Percentiles rank a stretch among this genome's conserved stretches.
Conservation (phyloP, 257 asterid species). For the Paraleonurus japonicus region DNA sequence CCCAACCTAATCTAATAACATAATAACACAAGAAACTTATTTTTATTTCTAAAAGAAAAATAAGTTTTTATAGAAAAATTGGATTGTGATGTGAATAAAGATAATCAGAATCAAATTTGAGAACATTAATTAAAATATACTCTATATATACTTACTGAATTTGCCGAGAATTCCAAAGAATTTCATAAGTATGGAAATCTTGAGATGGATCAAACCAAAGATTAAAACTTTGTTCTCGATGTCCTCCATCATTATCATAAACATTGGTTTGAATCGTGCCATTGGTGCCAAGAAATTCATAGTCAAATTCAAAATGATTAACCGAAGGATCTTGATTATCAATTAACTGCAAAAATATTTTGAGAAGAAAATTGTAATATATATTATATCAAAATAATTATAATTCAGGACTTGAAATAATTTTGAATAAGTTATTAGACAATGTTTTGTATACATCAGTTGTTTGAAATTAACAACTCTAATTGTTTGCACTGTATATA, state of each 20-base stretch:
- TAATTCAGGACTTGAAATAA: neutral
- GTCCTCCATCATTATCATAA: constrained; percentile 39
- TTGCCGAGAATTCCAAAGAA: constrained; percentile 53
- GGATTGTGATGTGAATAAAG: no score
- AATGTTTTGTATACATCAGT: no score
- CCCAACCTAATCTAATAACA: no score
- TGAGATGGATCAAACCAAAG: constrained; percentile 62
- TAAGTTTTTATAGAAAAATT: no score
- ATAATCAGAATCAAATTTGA: no score
- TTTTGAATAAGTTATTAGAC: no score
- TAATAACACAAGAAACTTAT: no score
- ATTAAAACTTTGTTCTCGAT: constrained; percentile 46
- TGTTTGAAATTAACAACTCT: no score
- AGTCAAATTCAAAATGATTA: constrained; percentile 54
- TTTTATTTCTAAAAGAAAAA: no score
- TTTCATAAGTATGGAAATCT: constrained; percentile 50
- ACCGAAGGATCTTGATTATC: constrained; percentile 18
- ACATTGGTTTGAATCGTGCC: constrained; percentile 56
- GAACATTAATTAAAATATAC: neutral
- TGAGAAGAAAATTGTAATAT: neutral
- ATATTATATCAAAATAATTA: neutral
- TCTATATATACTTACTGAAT: constrained; percentile 36
- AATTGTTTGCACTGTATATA: no score
- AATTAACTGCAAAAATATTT: constrained; percentile 34
- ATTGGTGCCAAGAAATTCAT: constrained; percentile 49